Evolutionary conservation across 305 asterid species (phyloP), one percentile per base, ranked within the genome.

Genomic region (Petunia hybrid): DNA sequence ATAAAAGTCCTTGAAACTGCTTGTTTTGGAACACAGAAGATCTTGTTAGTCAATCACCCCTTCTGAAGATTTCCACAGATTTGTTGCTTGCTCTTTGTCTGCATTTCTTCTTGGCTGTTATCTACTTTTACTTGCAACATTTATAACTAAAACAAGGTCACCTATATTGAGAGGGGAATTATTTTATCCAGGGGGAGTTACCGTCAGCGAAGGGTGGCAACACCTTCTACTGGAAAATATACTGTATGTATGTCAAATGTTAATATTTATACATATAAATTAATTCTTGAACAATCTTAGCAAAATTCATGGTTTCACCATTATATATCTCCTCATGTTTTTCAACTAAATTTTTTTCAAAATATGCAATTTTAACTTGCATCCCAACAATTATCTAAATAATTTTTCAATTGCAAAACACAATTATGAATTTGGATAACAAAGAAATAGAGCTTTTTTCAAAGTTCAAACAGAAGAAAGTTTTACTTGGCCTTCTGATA

Each of bases 111-210:
- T 5, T 6, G 51, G 31, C 0, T 67, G 38, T 41, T 40, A 36
- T 67, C 51, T 67, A 38, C 12, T 67, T 68, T 31, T 42, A 8
- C 76, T 68, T 16, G 40, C 76, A 43, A 43, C 76, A 42, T 68
- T 68, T 42, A 7, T 7, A 68, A 42, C 55, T 13, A n/a, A 8
- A 22, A 22, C 22, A 22, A 22, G 22, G 22, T 22, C 22, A 22
- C 22, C 22, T 22, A 22, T 22, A 22, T 22, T 22, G 22, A 22
- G 22, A 22, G 22, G 22, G 22, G 22, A 22, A 22, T 22, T 22
- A 22, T 22, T 22, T 22, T 22, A 22, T 22, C 22, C 22, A 22
- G 22, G 22, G 22, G 22, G 22, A 22, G 22, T 22, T 22, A 22
- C 22, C 22, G 22, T 22, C 22, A 22, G 22, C 22, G 22, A 22